Conservation (phyloP, 805 yeast species). For the Barnettozyma siamensis region DNA sequence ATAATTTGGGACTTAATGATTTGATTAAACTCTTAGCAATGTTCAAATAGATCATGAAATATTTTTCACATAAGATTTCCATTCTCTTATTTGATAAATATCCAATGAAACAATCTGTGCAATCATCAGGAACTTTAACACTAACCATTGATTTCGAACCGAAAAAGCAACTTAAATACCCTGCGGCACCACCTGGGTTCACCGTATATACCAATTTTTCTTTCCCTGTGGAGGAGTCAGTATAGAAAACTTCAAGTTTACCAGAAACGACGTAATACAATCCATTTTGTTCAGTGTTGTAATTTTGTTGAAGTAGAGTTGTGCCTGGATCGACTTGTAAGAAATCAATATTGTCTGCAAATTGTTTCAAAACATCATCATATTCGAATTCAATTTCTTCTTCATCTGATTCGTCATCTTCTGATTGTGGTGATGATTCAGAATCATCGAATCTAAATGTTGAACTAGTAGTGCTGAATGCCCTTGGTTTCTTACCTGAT, state of each 20-base stretch:
- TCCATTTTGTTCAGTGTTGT: constrained; percentile 59
- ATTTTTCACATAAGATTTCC: constrained; percentile 65
- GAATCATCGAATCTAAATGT: constrained; percentile 17
- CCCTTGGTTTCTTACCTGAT: constrained; percentile 8
- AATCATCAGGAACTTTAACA: constrained; percentile 52
- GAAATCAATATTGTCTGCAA: constrained; percentile 56
- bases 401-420: constrained; percentile 15
- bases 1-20: constrained; percentile 59
- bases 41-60: constrained; percentile 68
- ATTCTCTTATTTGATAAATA: constrained; percentile 58
- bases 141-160: constrained; percentile 76
- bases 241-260: constrained; percentile 52
- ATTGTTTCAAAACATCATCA: constrained; percentile 42
- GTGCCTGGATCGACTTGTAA: constrained; percentile 47
- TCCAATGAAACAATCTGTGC: constrained; percentile 50
- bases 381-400: constrained; percentile 38
- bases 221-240: constrained; percentile 26
- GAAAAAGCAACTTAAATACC: constrained; percentile 74
- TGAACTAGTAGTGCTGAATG: constrained; percentile 18
- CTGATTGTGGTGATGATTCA: not conserved
- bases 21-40: constrained; percentile 68
- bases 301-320: constrained; percentile 50
- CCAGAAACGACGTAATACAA: constrained; percentile 80
- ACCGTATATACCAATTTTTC: constrained; percentile 51
- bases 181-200: constrained; percentile 77